A percentile compares a stretch with the other conserved stretches of the same genome.
These are phyloP conservation scores for Termitomyces sp. DNA, from an alignment of 768 basidiomycete species.

Conservation along the genomic window DNA sequence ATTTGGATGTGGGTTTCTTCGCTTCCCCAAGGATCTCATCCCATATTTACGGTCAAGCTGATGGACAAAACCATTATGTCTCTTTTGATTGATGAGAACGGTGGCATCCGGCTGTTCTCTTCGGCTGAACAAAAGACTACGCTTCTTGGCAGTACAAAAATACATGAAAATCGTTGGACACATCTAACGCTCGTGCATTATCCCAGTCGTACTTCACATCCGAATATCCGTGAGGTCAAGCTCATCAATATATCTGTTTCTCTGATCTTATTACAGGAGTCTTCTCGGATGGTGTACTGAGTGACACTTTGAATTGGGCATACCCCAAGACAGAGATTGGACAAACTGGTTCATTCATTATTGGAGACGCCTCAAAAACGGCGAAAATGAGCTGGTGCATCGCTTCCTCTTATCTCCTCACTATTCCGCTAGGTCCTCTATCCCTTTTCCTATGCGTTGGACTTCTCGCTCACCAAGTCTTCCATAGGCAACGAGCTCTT, in stretches of 20 bases:
- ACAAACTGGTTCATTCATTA: constrained; percentile 34
- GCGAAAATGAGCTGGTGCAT: constrained; percentile 60
- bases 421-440: constrained; percentile 46
- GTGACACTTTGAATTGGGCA: constrained; percentile 53
- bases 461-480: background rate
- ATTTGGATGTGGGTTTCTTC: constrained; percentile 46
- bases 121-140: constrained; percentile 31
- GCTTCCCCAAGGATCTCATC: constrained; percentile 27
- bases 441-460: background rate
- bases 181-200: constrained; percentile 67
- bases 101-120: constrained; percentile 46
- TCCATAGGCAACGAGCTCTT: constrained; percentile 60
- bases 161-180: constrained; percentile 62
- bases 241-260: background rate
- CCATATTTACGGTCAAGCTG: constrained; percentile 32
- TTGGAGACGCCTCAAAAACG: constrained; percentile 48
- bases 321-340: constrained; percentile 52
- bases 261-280: constrained; percentile 38
- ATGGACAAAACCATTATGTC: constrained; percentile 28
- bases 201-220: constrained; percentile 46
- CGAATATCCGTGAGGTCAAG: constrained; percentile 50
- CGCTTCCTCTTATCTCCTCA: constrained; percentile 59
- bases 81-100: constrained; percentile 47
- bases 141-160: constrained; percentile 37
- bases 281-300: constrained; percentile 68